These are phyloP conservation scores for Diaporthe amygdali DNA, from an alignment of 2,329 filamentous ascomycete species.

Conservation along the genomic window DNA sequence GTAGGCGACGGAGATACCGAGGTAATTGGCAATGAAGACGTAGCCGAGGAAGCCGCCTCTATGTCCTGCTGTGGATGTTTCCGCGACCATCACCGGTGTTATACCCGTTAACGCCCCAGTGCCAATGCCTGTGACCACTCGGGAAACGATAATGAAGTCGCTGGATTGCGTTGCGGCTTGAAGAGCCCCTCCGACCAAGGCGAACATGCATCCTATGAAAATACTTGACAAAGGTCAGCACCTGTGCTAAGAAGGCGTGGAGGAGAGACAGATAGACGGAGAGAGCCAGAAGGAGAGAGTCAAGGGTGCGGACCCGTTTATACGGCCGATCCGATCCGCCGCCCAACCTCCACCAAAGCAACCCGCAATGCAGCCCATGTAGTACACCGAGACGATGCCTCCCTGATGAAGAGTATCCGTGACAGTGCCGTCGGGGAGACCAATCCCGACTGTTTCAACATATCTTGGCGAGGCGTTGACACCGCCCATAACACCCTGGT, in stretches of 20 bases:
- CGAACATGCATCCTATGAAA: not conserved
- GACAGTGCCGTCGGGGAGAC: slow-evolving; percentile 47
- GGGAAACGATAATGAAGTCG: slow-evolving; percentile 53
- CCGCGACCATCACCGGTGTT: slow-evolving; percentile 53
- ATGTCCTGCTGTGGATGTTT: slow-evolving; percentile 50
- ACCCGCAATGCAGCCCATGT: slow-evolving; percentile 55
- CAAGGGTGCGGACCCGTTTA: not conserved
- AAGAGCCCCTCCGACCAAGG: slow-evolving; percentile 52
- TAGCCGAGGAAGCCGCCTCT: slow-evolving; percentile 52
- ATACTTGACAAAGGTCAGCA: not conserved
- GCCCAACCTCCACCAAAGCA: slow-evolving; percentile 42
- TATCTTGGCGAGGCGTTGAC: slow-evolving; percentile 50
- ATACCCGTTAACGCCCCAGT: slow-evolving; percentile 57
- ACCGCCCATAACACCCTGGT: slow-evolving; percentile 60
- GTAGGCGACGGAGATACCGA: slow-evolving; percentile 51
- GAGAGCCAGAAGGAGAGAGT: not conserved
- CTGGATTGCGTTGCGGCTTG: slow-evolving; percentile 50
- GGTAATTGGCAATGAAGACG: slow-evolving; percentile 58
- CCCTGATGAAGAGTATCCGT: slow-evolving; percentile 55
- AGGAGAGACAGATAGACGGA: not conserved
- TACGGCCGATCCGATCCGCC: not conserved
- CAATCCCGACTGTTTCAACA: slow-evolving; percentile 50
- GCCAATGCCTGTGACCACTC: slow-evolving; percentile 57
- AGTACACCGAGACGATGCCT: slow-evolving; percentile 58
- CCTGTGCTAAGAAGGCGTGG: no score